Percentiles rank a stretch among this genome's conserved stretches.
Evolutionary conservation across 768 basidiomycete species (phyloP).

Genomic region (Serendipita sp.): DNA sequence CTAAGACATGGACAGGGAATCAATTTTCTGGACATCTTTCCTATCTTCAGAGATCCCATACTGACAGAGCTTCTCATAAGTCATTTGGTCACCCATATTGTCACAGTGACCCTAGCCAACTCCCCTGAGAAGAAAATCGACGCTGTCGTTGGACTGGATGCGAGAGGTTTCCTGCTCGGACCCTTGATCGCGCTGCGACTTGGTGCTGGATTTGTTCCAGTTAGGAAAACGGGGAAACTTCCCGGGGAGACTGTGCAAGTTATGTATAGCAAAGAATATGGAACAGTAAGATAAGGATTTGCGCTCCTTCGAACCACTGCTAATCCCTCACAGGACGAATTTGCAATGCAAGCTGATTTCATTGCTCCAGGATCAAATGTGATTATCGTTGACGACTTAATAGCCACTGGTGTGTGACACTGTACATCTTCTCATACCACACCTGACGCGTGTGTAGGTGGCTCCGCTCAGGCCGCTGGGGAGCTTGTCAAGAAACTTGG

Average conservation of each 20-base stretch:
- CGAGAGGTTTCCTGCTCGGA: conserved; percentile 87
- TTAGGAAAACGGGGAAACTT: conserved; percentile 88
- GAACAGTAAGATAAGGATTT: conserved; percentile 30
- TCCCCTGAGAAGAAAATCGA: conserved; percentile 58
- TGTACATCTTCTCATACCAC: neutral
- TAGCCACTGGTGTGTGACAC: conserved; percentile 64
- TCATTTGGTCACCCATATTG: conserved; percentile 71
- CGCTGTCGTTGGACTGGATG: conserved; percentile 88
- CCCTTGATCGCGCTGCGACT: conserved; percentile 82
- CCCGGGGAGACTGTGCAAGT: conserved; percentile 67
- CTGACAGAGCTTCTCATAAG: conserved; percentile 85
- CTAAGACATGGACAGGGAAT: conserved; percentile 44
- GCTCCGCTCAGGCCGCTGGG: conserved; percentile 85
- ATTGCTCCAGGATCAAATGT: conserved; percentile 72
- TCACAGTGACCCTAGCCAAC: conserved; percentile 53
- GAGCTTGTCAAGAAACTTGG: conserved; percentile 71
- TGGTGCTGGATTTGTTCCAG: conserved; percentile 89
- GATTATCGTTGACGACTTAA: conserved; percentile 83
- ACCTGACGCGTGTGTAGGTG: conserved; percentile 33
- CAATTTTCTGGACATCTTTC: conserved; percentile 88
- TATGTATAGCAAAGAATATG: conserved; percentile 86
- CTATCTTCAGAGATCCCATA: conserved; percentile 70
- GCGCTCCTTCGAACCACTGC: neutral
- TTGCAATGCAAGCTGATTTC: conserved; percentile 85
- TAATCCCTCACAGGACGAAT: conserved; percentile 49